Evolutionary conservation across 2,329 filamentous ascomycete genomes (phyloP), one percentile per base, ranked within the genome.

Genomic region (Atkinsonella hypoxylon): DNA sequence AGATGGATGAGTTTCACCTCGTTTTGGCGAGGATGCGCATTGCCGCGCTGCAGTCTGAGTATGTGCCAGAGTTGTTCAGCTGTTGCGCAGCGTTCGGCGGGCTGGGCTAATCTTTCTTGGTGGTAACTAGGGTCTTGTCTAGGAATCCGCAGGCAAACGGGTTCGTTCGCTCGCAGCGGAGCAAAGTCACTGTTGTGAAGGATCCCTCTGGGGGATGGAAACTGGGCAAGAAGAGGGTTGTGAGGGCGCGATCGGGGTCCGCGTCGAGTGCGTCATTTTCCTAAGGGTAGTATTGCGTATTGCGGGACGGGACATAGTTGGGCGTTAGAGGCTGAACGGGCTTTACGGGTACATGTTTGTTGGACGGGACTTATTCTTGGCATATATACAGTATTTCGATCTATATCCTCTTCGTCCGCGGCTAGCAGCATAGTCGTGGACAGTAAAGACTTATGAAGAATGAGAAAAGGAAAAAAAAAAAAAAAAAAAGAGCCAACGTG

Each of bases 41-140:
- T 53, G 72, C 71, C 30, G 66, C 74, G 30, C 60, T 75, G 36
- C 70, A 73, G 60, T 69, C 67, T 43, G 63, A 73, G 73, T 76
- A 62, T 42, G 15, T 26, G 22, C 13, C 22, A n/a, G 31, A 18
- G 12, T 18, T 31, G 4, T 38, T 38, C 41, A 11, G 18, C 30
- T 34, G 4, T 43, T n/a, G n/a, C n/a, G n/a, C n/a, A n/a, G n/a
- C n/a, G n/a, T n/a, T n/a, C n/a, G n/a, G 26, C 26, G 26, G 26
- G 8, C 8, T 26, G 26, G 26, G 26, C 26, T 34, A 40, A 38
- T 47, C 34, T 34, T 5, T 12, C 6, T 38, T 39, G 39, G 6
- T 20, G 18, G 36, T 15, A 12, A 18, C 3, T 17, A 55, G 55
- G 20, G 36, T 53, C 32, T 12, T 54, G 5, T 48, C 51, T 42